Conservation (phyloP, 1,139 yeast species). For the Komagataea norvegica region DNA sequence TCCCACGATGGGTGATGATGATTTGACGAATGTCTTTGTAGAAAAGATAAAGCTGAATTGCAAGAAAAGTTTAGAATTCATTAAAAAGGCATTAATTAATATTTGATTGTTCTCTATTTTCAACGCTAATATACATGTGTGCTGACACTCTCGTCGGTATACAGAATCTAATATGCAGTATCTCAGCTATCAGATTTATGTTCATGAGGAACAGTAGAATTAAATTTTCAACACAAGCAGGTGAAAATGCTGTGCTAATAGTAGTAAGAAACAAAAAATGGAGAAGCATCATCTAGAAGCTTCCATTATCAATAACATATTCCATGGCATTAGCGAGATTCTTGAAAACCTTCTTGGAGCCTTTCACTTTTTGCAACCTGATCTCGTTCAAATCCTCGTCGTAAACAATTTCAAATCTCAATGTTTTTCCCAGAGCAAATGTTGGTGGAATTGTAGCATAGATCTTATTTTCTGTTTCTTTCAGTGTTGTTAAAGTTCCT, state of each 20-base stretch:
- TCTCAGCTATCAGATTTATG: no score
- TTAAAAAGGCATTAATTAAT: slow-evolving; percentile 8
- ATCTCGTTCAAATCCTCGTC: slow-evolving; percentile 30
- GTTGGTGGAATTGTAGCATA: slow-evolving; percentile 46
- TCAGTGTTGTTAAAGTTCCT: slow-evolving; percentile 42
- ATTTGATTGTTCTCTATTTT: slow-evolving; percentile 1
- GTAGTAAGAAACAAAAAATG: neutral
- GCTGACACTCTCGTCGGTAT: no score
- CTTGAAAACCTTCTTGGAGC: slow-evolving; percentile 52
- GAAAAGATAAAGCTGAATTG: slow-evolving; percentile 18
- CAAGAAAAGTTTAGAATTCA: no score
- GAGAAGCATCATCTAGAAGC: neutral
- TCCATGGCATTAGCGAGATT: slow-evolving; percentile 44
- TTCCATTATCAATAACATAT: slow-evolving; percentile 34
- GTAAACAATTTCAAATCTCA: slow-evolving; percentile 44
- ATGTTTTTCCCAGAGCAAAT: slow-evolving; percentile 44
- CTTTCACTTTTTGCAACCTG: slow-evolving; percentile 47
- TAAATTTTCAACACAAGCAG: no score
- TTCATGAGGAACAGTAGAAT: no score
- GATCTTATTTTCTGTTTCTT: slow-evolving; percentile 38
- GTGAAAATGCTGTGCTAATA: no score
- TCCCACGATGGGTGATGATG: no score
- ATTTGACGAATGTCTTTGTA: slow-evolving; percentile 23
- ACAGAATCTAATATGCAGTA: no score
- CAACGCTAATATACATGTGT: no score